phyloP scores from a whole-genome alignment of 1,284 basidiomycete species.

The Peniophora sp. region DNA sequence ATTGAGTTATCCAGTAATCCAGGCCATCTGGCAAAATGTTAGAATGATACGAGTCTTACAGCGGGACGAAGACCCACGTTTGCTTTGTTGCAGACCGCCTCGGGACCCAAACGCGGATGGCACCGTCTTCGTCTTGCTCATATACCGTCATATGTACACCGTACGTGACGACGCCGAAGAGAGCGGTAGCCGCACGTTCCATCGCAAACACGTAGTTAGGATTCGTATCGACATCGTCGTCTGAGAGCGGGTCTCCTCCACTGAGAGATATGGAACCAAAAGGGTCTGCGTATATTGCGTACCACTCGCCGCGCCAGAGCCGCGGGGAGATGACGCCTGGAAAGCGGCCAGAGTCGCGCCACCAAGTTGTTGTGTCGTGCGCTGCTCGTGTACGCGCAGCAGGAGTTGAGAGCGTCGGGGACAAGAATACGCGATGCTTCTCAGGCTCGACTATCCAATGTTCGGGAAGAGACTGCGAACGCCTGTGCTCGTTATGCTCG shows the following conservation, averaged over 20 bases:
- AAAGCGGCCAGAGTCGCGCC: slow-evolving; percentile 60
- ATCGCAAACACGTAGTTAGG: slow-evolving; percentile 77
- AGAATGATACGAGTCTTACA: neutral
- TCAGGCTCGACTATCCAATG: slow-evolving; percentile 33
- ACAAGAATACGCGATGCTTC: slow-evolving; percentile 42
- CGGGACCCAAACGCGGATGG: slow-evolving; percentile 78
- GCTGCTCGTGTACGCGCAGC: slow-evolving; percentile 51
- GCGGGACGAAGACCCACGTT: slow-evolving; percentile 45
- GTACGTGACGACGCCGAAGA: slow-evolving; percentile 89
- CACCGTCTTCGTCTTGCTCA: slow-evolving; percentile 36
- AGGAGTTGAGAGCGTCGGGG: slow-evolving; percentile 40
- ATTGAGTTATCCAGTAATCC: slow-evolving; percentile 75
- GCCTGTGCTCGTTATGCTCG: slow-evolving; percentile 35
- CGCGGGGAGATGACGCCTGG: slow-evolving; percentile 57
- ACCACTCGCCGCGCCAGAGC: slow-evolving; percentile 82
- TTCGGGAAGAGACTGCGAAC: slow-evolving; percentile 20
- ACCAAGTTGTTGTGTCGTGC: slow-evolving; percentile 56
- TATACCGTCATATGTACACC: slow-evolving; percentile 81
- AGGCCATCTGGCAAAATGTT: slow-evolving; percentile 47
- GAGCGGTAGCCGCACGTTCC: slow-evolving; percentile 81
- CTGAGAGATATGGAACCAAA: slow-evolving; percentile 36
- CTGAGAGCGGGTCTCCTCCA: slow-evolving; percentile 18
- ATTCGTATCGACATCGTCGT: slow-evolving; percentile 10
- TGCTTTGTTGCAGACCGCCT: slow-evolving; percentile 80
- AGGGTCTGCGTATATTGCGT: slow-evolving; percentile 73